Conservation (phyloP, 768 basidiomycete genomes). For the Hygrocybe coccinea region DNA sequence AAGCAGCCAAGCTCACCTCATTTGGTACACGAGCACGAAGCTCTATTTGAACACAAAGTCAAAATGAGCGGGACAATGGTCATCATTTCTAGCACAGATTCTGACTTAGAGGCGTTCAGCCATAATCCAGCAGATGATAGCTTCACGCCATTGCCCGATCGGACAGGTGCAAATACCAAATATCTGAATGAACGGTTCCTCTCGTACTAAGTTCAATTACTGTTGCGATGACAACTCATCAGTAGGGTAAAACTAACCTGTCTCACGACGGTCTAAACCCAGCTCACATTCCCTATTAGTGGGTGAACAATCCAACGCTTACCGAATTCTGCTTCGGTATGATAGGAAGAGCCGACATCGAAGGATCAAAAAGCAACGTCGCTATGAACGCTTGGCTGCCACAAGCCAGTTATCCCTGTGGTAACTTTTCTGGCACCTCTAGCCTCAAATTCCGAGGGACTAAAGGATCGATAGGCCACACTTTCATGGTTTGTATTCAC, state of each 20-base stretch:
- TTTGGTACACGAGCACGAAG: constrained; percentile 65
- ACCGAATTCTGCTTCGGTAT: constrained; percentile 77
- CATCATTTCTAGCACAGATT: constrained; percentile 74
- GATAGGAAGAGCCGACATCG: constrained; percentile 80
- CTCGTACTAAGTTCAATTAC: constrained; percentile 80
- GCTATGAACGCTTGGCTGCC: constrained; percentile 81
- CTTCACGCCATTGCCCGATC: constrained; percentile 74
- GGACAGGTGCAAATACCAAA: constrained; percentile 78
- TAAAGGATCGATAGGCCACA: constrained; percentile 81
- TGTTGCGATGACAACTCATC: constrained; percentile 69
- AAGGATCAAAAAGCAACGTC: constrained; percentile 81
- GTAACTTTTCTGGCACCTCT: constrained; percentile 50
- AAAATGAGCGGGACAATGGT: constrained; percentile 64
- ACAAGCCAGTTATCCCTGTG: constrained; percentile 74
- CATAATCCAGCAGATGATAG: constrained; percentile 82
- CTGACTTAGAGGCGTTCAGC: constrained; percentile 82
- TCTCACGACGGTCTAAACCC: constrained; percentile 81
- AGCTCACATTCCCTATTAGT: constrained; percentile 74
- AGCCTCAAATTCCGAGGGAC: constrained; percentile 73
- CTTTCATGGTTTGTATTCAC: constrained; percentile 79
- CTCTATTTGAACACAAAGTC: constrained; percentile 59
- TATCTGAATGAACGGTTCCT: constrained; percentile 81
- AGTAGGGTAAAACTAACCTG: constrained; percentile 85
- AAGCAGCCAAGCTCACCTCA: constrained; percentile 45
- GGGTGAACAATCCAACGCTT: constrained; percentile 80